phyloP scores from a whole-genome alignment of 2,329 filamentous ascomycete species.

The Alternaria infectoria region DNA sequence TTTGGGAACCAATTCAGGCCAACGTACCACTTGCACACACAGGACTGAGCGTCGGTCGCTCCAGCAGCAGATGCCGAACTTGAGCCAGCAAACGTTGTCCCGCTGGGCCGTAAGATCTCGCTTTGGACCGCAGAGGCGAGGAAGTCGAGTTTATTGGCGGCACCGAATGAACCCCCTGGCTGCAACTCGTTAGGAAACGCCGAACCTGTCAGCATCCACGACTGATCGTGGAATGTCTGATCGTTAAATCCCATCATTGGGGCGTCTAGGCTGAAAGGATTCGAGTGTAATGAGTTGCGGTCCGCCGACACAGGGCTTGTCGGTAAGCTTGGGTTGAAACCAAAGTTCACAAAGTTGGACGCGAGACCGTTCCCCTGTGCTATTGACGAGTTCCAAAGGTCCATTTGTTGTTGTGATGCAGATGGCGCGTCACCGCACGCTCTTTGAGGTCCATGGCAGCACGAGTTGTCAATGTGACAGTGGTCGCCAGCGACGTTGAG shows the following conservation, averaged over 20 bases:
- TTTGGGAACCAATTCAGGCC: neutral
- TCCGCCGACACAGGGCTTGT: slow-evolving; percentile 26
- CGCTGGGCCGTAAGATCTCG: slow-evolving; percentile 29
- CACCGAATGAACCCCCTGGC: slow-evolving; percentile 5
- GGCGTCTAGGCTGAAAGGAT: slow-evolving; percentile 24
- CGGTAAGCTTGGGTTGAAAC: slow-evolving; percentile 27
- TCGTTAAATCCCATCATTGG: slow-evolving; percentile 30
- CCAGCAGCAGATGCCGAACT: slow-evolving; percentile 3
- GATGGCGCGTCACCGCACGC: slow-evolving; percentile 38
- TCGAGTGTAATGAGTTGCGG: slow-evolving; percentile 17
- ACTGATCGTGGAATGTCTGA: slow-evolving; percentile 24
- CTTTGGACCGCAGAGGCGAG: slow-evolving; percentile 37
- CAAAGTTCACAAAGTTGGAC: slow-evolving; percentile 34
- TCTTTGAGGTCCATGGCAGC: slow-evolving; percentile 40
- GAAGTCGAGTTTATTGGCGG: slow-evolving; percentile 35
- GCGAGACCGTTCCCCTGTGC: slow-evolving; percentile 35
- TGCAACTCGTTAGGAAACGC: slow-evolving; percentile 27
- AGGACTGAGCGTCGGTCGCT: slow-evolving; percentile 18
- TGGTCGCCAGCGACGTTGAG: slow-evolving; percentile 41
- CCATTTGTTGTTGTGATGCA: slow-evolving; percentile 31
- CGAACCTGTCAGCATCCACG: slow-evolving; percentile 40
- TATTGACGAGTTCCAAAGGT: slow-evolving; percentile 37
- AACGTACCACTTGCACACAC: slow-evolving; percentile 41
- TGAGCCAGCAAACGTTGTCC: slow-evolving; percentile 12
- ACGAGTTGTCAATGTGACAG: slow-evolving; percentile 46